phyloP scores from a whole-genome alignment of 257 asterid species.

The Henckelia pumila region DNA sequence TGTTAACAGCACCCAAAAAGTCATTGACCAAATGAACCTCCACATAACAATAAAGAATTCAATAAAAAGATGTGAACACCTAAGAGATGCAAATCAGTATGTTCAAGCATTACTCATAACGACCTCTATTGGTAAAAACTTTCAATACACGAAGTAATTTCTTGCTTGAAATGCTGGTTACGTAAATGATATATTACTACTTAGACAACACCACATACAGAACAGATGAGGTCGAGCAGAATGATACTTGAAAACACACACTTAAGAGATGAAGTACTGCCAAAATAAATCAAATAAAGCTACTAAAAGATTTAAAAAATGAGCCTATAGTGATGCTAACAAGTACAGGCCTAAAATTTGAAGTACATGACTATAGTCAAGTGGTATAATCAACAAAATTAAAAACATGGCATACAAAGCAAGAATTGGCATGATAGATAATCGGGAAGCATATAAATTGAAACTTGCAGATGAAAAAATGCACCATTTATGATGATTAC shows the following conservation, averaged over 20 bases:
- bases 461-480: not conserved
- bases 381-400: not conserved
- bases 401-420: not conserved
- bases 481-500: conserved; percentile 1
- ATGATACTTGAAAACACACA: not conserved
- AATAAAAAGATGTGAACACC: not conserved
- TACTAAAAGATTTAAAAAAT: not conserved
- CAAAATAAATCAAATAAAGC: too few relatives aligned
- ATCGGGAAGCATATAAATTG: not conserved
- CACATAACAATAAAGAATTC: conserved; percentile 8
- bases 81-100: not conserved
- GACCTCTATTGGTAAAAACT: conserved; percentile 2
- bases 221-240: conserved; percentile 4
- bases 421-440: not conserved
- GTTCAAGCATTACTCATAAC: conserved; percentile 18
- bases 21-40: not conserved
- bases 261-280: not conserved
- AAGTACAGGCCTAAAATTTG: not conserved
- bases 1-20: conserved; percentile 20
- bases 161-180: not conserved
- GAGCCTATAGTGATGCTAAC: not conserved
- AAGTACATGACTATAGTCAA: not conserved
- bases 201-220: not conserved
- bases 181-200: not conserved
- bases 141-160: conserved; percentile 2